Evolutionary conservation across 805 yeast species (phyloP), one percentile per base, ranked within the genome.

Genomic region (Pachysolen tannophilus): DNA sequence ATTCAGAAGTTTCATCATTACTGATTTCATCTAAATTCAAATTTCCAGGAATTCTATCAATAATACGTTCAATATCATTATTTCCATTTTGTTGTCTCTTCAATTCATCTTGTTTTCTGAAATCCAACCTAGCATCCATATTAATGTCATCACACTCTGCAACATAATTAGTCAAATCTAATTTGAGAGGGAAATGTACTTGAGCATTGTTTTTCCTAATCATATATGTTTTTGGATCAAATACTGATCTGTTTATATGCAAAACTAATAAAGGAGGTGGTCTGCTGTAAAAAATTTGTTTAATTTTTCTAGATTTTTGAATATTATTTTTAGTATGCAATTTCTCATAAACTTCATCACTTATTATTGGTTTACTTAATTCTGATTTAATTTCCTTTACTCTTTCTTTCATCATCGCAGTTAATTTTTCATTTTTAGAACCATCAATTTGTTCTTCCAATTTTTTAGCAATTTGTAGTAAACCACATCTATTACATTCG

Each of bases 211-310:
- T 88, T 54, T 90, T 90, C 43, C 84, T 72, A 19, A 86, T 82
- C 65, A 72, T 74, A 41, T 83, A 92, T 0, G 95, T 82, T 37
- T 74, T 64, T 37, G 92, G 84, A 55, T 90, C 97, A 56, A 87
- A 90, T 10, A 85, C 96, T 2, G 95, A 85, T 50, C 98, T 73
- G 55, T 90, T 90, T 43, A 90, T 82, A 55, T 92, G 97, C 29
- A 90, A 71, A 35, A 90, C 75, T 30, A 90, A 64, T 37, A 85
- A 67, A 8, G 87, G 81, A 1, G 97, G 95, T 0, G 92, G 90
- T 48, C 88, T 69, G 16, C 86, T 71, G 43, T 87, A 72, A 48
- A 75, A 68, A 17, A 80, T 80, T 51, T 88, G 96, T 54, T 87
- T 88, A 2, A 88, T 78, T 57, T 90, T 90, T 33, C 75, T 78